These are phyloP conservation scores for Solanum pimpinellifolium DNA, from an alignment of 257 asterid genomes.

Conservation along the genomic window DNA sequence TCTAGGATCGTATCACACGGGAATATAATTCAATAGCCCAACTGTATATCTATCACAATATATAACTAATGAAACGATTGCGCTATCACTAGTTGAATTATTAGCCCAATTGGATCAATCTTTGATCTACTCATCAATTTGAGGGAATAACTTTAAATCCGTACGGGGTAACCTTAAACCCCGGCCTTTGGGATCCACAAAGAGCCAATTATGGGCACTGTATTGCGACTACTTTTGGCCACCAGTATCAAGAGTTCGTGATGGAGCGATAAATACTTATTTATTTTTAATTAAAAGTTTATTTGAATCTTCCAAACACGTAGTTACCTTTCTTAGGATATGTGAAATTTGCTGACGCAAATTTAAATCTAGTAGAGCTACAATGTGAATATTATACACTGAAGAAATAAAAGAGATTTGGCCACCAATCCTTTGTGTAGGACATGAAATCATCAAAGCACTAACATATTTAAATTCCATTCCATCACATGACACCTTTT, in stretches of 20 bases:
- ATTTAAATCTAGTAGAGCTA: too few relatives aligned
- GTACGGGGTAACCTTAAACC: neutral
- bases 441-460: neutral
- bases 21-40: neutral
- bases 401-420: too few relatives aligned
- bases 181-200: constrained; percentile 27
- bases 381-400: too few relatives aligned
- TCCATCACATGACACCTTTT: neutral
- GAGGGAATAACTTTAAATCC: neutral
- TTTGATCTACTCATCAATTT: neutral
- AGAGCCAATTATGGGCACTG: constrained; percentile 20
- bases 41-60: neutral
- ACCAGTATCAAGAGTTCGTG: neutral
- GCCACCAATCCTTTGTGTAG: neutral
- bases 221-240: neutral
- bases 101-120: neutral
- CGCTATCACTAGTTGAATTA: neutral
- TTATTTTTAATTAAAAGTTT: too few relatives aligned
- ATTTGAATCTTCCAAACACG: fast-evolving
- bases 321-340: too few relatives aligned
- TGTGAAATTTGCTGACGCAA: too few relatives aligned
- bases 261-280: too few relatives aligned
- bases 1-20: neutral
- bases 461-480: neutral
- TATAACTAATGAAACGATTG: neutral